These are phyloP conservation scores for Phyllosticta ampelicida DNA, from an alignment of 2,329 filamentous ascomycete genomes.

Conservation along the genomic window DNA sequence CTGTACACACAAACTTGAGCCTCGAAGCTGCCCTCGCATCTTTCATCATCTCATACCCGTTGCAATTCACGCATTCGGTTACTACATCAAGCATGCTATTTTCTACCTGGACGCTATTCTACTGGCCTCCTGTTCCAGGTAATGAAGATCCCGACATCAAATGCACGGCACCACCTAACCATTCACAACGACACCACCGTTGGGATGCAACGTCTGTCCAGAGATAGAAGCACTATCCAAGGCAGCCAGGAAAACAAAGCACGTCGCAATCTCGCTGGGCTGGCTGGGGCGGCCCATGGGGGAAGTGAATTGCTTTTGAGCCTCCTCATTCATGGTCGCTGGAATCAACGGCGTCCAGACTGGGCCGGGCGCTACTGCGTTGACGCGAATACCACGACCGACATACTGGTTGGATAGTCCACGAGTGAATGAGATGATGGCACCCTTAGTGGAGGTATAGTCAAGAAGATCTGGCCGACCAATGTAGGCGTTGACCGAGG, in stretches of 20 bases:
- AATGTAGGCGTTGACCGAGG: slow-evolving; percentile 73
- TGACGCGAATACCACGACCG: slow-evolving; percentile 62
- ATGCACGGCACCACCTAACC: slow-evolving; percentile 16
- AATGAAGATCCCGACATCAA: background rate
- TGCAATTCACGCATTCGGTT: too few species aligned
- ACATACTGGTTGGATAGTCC: slow-evolving; percentile 66
- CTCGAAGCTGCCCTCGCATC: background rate
- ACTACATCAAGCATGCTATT: too few species aligned
- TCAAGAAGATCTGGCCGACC: slow-evolving; percentile 71
- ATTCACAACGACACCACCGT: slow-evolving; percentile 31
- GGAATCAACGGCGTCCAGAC: slow-evolving; percentile 43
- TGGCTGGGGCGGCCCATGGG: slow-evolving; percentile 71
- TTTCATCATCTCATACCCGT: background rate
- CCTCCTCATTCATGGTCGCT: slow-evolving; percentile 58
- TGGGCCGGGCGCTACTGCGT: slow-evolving; percentile 63
- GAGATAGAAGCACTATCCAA: slow-evolving; percentile 63
- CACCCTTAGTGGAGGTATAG: slow-evolving; percentile 71
- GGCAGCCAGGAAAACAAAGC: slow-evolving; percentile 70
- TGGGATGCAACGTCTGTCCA: slow-evolving; percentile 59
- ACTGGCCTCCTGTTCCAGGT: background rate
- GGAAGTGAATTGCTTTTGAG: slow-evolving; percentile 59
- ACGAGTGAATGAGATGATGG: slow-evolving; percentile 69
- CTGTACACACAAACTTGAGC: background rate
- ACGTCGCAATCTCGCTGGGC: slow-evolving; percentile 71
- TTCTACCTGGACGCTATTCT: background rate